These are phyloP conservation scores for Geotrichum citri-aurantii DNA, from an alignment of 1,139 yeast genomes.

Conservation along the genomic window DNA sequence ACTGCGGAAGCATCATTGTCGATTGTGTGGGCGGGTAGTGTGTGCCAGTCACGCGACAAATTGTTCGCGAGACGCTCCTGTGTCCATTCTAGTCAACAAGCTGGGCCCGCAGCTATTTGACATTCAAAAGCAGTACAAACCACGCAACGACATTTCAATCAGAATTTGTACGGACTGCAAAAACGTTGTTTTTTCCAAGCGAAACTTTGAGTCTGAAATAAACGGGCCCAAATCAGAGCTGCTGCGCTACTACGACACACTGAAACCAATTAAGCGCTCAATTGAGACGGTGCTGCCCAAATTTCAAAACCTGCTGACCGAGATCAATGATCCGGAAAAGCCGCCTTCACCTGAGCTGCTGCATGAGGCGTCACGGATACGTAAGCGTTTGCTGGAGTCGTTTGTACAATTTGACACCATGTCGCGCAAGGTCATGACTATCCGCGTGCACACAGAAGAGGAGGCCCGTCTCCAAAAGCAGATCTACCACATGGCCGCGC, in stretches of 20 bases:
- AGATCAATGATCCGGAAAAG: slow-evolving; percentile 32
- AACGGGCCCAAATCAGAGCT: slow-evolving; percentile 26
- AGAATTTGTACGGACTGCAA: slow-evolving; percentile 71
- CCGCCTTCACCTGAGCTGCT: slow-evolving; percentile 32
- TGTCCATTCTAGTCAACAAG: slow-evolving; percentile 44
- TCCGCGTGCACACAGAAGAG: slow-evolving; percentile 33
- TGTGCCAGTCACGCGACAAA: slow-evolving; percentile 60
- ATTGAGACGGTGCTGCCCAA: slow-evolving; percentile 41
- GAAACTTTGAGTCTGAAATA: slow-evolving; percentile 45
- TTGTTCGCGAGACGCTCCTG: slow-evolving; percentile 72
- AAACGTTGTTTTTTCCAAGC: slow-evolving; percentile 50
- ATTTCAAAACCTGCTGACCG: slow-evolving; percentile 38
- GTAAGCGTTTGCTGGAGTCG: slow-evolving; percentile 41
- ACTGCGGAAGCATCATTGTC: slow-evolving; percentile 77
- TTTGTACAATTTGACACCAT: slow-evolving; percentile 44
- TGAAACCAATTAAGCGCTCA: slow-evolving; percentile 22
- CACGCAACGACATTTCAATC: slow-evolving; percentile 33
- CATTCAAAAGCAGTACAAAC: slow-evolving; percentile 22
- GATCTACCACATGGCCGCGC: slow-evolving; percentile 43
- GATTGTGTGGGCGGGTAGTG: slow-evolving; percentile 75
- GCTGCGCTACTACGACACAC: slow-evolving; percentile 19
- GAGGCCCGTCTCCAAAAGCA: slow-evolving; percentile 44
- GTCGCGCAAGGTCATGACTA: slow-evolving; percentile 38
- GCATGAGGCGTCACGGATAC: slow-evolving; percentile 38
- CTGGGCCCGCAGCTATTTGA: slow-evolving; percentile 20